Conservation (phyloP, 306 rosid genomes). For the Glycine soja region DNA sequence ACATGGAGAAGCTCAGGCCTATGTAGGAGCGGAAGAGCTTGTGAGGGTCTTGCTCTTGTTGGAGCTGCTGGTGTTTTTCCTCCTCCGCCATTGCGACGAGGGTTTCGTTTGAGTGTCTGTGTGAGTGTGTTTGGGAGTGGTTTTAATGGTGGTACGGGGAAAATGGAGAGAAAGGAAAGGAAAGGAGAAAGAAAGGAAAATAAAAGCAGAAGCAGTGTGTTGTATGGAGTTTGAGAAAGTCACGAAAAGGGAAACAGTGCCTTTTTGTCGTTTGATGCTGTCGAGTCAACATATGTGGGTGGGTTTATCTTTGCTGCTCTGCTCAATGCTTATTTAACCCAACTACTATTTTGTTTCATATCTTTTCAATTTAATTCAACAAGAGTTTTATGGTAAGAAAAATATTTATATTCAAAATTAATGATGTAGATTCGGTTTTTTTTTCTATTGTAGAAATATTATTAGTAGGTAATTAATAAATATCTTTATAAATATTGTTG, state of each 20-base stretch:
- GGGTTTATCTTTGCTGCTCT: no score
- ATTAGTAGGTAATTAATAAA: no score
- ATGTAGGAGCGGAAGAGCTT: constrained; percentile 59
- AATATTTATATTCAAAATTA: no score
- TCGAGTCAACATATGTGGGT: neutral
- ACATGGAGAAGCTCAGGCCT: constrained; percentile 68
- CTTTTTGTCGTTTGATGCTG: constrained; percentile 40
- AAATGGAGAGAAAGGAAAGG: neutral
- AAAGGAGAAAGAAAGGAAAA: neutral
- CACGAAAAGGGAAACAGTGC: constrained; percentile 9
- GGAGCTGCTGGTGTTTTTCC: constrained; percentile 24
- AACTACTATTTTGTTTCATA: no score
- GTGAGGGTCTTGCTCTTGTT: neutral
- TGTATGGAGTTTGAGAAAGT: neutral
- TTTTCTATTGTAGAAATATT: no score
- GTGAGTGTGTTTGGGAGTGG: no score
- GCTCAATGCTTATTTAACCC: no score
- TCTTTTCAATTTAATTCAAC: no score
- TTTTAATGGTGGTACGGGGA: neutral
- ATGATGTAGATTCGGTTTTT: no score
- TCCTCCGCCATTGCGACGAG: constrained; percentile 18
- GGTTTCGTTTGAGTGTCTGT: neutral
- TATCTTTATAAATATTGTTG: no score
- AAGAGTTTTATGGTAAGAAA: no score
- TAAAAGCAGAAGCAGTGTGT: neutral